Base-by-base conservation (phyloP, 352 stramenopile species). In the Globisporangium camurandrum region DNA sequence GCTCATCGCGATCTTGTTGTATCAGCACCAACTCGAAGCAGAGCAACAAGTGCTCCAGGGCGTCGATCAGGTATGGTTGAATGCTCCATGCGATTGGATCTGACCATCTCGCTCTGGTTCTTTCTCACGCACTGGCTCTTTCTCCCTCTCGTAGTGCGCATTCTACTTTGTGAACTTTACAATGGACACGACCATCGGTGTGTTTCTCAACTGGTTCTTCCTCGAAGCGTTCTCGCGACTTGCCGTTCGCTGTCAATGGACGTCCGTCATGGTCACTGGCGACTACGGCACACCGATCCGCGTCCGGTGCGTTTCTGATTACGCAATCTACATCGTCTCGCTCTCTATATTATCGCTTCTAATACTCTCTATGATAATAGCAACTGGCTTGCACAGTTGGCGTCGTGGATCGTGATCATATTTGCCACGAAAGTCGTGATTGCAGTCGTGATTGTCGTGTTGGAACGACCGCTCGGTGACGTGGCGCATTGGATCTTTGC, bases 101-200 rank as follows among this genome's bases (percentile, higher is more conserved):
- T n/a, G n/a, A n/a, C n/a, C n/a, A n/a, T n/a, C n/a, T n/a, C n/a
- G n/a, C n/a, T n/a, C n/a, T n/a, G n/a, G n/a, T n/a, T n/a, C n/a
- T n/a, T n/a, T n/a, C n/a, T 33, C 12, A 33, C 40, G 2, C n/a
- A n/a, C n/a, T n/a, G n/a, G 23, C 28, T 22, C 38, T 46, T 23
- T 22, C 11, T 7, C 36, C 23, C 5, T n/a, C 17, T 22, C 9
- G 7, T 30, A 92, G 72, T 95, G 84, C 48, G 84, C 82, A 2
- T 83, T 91, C 41, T 95, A 93, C 51, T 95, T 93, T 66, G 77
- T 95, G 27, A 93, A 95, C 57, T 95, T 93, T 50, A 86, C 81
- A 27, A 65, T 93, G 40, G 84, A 93, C 61, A 93, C 80, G 56
- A 90, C 82, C 7, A 59, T 95, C 37, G 84, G 84, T 12, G 76